Base-by-base conservation (phyloP, 495 filamentous ascomycete species). In the Thermothielavioides terrestris region DNA sequence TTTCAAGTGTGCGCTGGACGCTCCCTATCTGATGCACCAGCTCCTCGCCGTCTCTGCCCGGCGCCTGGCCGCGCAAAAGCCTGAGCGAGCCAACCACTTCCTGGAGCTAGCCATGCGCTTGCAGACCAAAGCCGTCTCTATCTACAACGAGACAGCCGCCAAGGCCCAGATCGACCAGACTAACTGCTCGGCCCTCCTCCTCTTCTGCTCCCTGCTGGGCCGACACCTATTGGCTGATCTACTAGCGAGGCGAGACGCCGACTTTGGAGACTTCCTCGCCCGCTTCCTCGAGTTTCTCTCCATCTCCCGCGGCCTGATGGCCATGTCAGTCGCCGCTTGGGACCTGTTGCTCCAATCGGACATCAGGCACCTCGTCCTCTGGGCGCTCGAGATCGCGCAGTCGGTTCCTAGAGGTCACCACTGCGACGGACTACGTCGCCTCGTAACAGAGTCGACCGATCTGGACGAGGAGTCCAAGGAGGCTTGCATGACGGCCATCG, bases 31-130 rank as follows among this genome's bases (percentile, higher is more conserved):
- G 12, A 49, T 68, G 51, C 56, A 64, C 49, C 43, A 62, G 49
- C 53, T 68, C 11, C 62, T 70, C 17, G 67, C 67, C 34, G 53
- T 63, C 26, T 68, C 66, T 1, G 59, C 67, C 5, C 57, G 67
- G 20, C 60, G 61, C 25, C 56, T 67, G 6, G 59, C 66, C 12
- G 48, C 52, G 26, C 37, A 66, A 1, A 23, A 59, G 8, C 62
- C 67, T 0, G 51, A 54, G 1, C 46, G 43, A 7, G 42, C 57
- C 15, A 50, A 53, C n/a, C 34, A 48, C 26, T 64, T 66, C 38
- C 46, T 59, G 42, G 42, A 58, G 17, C 55, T 52, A 26, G 60
- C 67, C 25, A 60, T 66, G 10, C 47, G 49, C 4, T 52, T 68
- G 14, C 67, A 70, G 35, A 68, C 62, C 1, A 61, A 55, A 6